Evolutionary conservation across 805 yeast species (phyloP), one percentile per base, ranked within the genome.

Genomic region (Tetrapisispora fleetii): DNA sequence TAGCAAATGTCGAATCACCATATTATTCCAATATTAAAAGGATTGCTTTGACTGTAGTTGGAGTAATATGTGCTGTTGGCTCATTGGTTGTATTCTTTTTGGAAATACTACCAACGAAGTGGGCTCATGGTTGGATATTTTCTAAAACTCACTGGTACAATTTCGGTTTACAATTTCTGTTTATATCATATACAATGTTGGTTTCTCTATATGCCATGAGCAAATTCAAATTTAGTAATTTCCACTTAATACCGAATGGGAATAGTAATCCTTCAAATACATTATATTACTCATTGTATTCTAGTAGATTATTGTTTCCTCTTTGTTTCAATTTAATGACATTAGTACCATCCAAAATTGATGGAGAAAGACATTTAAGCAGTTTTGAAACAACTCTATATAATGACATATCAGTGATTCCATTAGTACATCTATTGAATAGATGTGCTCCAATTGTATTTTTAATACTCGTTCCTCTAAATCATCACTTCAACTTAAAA

Each of bases 221-320:
- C 43, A 59, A 59, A 43, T 54, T 64, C 45, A 64, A 63, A 48
- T 59, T 63, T 45, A 58, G 56, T 40, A 58, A 62, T 47, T 60
- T 64, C 44, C 68, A 64, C 50, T 44, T 64, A 43, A 62, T 62
- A 24, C 56, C 63, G 6, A 63, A 59, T 46, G 68, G 68, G 17
- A 52, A 54, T 21, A 62, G 67, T 43, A 64, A 60, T 41, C 68
- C 68, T 18, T 52, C 58, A 36, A 64, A 64, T 43, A 54, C 66
- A 11, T 48, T 63, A 17, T 63, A 62, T 41, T 64, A 56, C 42
- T 63, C 67, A 1, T 52, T 64, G 8, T 63, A 64, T 48, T 61
- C 67, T 2, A 60, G 64, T 45, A 57, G 67, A 53, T 52, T 64
- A n/a, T 50, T 64, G 28, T 59, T 62, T 35, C 68, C 68, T 8